Conservation (phyloP, 2,329 filamentous ascomycete species). For the Monosporascus ibericus region DNA sequence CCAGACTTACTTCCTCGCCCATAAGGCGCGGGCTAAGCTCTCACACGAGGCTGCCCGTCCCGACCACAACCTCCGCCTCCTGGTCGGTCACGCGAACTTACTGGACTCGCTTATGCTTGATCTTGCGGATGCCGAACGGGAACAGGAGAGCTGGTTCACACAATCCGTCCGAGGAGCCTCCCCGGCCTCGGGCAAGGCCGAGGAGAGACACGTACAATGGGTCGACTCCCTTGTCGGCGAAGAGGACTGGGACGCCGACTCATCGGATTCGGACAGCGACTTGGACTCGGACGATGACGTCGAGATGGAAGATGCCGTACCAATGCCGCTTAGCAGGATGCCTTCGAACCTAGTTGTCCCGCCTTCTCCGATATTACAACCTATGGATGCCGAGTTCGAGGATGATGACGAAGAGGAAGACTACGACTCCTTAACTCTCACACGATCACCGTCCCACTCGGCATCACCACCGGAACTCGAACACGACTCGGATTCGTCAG, state of each 20-base stretch:
- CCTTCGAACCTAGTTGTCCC: constrained; percentile 28
- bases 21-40: constrained; percentile 95
- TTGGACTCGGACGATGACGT: constrained; percentile 51
- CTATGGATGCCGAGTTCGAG: constrained; percentile 30
- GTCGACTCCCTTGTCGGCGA: constrained; percentile 72
- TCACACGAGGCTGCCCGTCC: constrained; percentile 81
- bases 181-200: constrained; percentile 48
- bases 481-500: constrained; percentile 62
- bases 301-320: constrained; percentile 45
- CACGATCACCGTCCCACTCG: constrained; percentile 61
- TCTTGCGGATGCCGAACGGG: constrained; percentile 86
- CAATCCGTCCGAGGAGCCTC: constrained; percentile 77
- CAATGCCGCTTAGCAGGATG: constrained; percentile 36
- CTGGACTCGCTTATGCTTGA: constrained; percentile 91
- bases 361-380: constrained; percentile 27
- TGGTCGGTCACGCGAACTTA: constrained; percentile 97
- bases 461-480: constrained; percentile 64
- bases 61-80: constrained; percentile 89
- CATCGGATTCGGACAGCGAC: constrained; percentile 49
- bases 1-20: constrained; percentile 96
- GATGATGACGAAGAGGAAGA: constrained; percentile 46
- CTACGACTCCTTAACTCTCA: constrained; percentile 59
- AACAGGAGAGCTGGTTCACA: constrained; percentile 98
- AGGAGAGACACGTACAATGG: constrained; percentile 79
- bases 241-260: constrained; percentile 63